Conservation (phyloP, 2,329 filamentous ascomycete genomes). For the Trichoderma semiorbis region DNA sequence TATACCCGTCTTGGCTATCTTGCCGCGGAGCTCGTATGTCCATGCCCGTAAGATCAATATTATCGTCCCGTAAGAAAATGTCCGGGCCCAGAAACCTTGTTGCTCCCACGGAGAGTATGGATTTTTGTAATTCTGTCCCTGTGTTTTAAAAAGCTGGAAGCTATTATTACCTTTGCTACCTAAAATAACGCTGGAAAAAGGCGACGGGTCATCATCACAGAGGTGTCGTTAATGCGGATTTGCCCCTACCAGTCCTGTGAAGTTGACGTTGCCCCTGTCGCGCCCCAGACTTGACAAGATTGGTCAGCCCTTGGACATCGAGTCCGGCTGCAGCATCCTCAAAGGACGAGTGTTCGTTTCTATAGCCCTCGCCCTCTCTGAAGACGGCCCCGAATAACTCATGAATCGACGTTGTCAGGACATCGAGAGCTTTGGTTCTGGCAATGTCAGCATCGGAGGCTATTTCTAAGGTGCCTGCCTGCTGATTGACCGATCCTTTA, state of each 20-base stretch:
- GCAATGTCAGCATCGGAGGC: constrained; percentile 69
- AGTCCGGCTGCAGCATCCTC: constrained; percentile 29
- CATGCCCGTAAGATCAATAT: not conserved
- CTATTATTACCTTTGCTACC: not conserved
- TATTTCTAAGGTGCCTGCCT: constrained; percentile 78
- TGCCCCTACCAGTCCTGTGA: not conserved
- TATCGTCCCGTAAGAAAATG: not conserved
- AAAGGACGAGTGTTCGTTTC: constrained; percentile 27
- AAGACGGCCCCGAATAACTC: constrained; percentile 70
- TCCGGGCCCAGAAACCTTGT: not conserved
- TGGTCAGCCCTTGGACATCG: constrained; percentile 26
- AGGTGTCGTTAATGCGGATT: not conserved
- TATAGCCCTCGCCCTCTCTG: constrained; percentile 72
- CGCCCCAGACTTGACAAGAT: not conserved
- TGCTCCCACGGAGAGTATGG: not conserved
- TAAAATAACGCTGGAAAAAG: not conserved
- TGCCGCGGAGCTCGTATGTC: not conserved
- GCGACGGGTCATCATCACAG: not conserved
- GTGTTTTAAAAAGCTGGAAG: not conserved
- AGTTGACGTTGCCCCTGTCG: constrained; percentile 6
- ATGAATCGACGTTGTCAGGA: constrained; percentile 68
- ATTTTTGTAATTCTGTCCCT: not conserved
- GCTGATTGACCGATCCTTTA: constrained; percentile 83
- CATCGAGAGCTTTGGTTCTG: constrained; percentile 67
- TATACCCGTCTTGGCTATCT: not conserved